Evolutionary conservation across 805 yeast genomes (phyloP).

Genomic region (Lachancea sp.): DNA sequence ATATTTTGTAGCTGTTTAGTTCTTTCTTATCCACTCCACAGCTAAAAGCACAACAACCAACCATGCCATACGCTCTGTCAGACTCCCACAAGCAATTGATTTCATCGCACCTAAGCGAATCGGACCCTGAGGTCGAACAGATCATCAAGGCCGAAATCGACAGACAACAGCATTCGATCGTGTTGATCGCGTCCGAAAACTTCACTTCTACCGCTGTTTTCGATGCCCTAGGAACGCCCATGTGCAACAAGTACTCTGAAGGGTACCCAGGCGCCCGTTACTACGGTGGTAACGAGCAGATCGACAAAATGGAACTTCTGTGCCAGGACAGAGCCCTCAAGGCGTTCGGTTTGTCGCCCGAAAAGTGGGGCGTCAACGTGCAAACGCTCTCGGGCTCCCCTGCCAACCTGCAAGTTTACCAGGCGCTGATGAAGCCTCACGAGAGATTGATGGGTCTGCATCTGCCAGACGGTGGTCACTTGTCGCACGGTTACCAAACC

Average conservation of each 20-base stretch:
- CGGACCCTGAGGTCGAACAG: conserved; percentile 73
- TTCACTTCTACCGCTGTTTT: conserved; percentile 94
- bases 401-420: conserved; percentile 94
- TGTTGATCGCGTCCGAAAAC: conserved; percentile 93
- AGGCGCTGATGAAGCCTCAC: conserved; percentile 89
- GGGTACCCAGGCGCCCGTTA: conserved; percentile 99
- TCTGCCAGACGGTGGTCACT: conserved; percentile 97
- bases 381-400: conserved; percentile 97
- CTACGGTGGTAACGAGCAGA: conserved; percentile 97
- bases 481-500: conserved; percentile 97
- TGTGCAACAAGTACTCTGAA: conserved; percentile 98
- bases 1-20: too few relatives aligned
- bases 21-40: too few relatives aligned
- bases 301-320: conserved; percentile 85
- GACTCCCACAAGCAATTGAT: conserved; percentile 59
- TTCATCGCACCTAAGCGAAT: conserved; percentile 49
- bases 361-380: conserved; percentile 95
- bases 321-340: conserved; percentile 93
- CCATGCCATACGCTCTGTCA: conserved; percentile 62
- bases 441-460: conserved; percentile 98
- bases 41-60: too few relatives aligned
- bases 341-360: conserved; percentile 75
- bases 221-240: conserved; percentile 94
- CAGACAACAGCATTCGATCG: conserved; percentile 91
- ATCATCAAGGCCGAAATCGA: conserved; percentile 73